These are phyloP conservation scores for Litsea cubeba DNA, from an alignment of 164 flowering plant genomes.

Conservation along the genomic window DNA sequence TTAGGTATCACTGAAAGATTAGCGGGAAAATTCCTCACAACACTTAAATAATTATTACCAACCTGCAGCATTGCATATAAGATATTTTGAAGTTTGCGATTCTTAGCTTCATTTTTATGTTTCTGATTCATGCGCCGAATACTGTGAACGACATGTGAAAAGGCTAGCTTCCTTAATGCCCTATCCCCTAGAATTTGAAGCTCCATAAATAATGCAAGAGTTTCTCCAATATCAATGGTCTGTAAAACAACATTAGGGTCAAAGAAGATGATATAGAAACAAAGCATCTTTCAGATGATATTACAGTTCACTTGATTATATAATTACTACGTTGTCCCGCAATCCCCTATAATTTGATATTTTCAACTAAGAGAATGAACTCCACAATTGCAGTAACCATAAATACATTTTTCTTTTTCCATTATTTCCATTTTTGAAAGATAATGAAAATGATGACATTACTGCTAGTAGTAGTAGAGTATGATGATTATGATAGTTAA, in stretches of 20 bases:
- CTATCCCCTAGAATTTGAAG: conserved; percentile 77
- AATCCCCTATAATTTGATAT: background rate
- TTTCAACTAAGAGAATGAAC: background rate
- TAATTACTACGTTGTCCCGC: background rate
- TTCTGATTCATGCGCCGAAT: conserved; percentile 78
- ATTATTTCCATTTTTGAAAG: no score
- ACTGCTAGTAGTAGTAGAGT: no score
- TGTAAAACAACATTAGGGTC: conserved; percentile 16
- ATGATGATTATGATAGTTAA: no score
- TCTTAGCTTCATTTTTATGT: conserved; percentile 65
- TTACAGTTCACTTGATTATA: background rate
- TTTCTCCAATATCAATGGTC: conserved; percentile 68
- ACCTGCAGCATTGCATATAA: conserved; percentile 68
- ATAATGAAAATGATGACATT: no score
- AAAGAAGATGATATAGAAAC: background rate
- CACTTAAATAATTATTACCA: background rate
- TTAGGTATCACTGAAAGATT: background rate
- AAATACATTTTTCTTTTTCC: no score
- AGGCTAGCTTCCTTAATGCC: conserved; percentile 53
- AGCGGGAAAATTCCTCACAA: background rate
- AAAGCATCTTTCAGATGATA: background rate
- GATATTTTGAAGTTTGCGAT: conserved; percentile 70
- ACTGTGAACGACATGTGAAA: conserved; percentile 70
- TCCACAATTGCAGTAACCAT: no score
- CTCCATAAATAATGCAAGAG: conserved; percentile 71